phyloP scores from a whole-genome alignment of 2,329 filamentous ascomycete species.

The Aspergillus fumigatiaffinis region DNA sequence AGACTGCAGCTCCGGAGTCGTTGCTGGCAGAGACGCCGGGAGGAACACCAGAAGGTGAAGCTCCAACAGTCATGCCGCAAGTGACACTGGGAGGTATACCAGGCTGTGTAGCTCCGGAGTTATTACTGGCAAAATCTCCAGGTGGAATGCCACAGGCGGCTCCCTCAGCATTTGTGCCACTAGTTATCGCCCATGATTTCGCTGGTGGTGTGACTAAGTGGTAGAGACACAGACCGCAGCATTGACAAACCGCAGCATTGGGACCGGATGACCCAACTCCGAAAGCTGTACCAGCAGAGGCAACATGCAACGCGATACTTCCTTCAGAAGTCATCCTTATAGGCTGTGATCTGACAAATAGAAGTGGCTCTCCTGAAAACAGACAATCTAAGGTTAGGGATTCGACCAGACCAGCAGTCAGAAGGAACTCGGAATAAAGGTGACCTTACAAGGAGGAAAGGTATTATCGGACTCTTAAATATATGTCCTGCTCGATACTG shows the following conservation, averaged over 20 bases:
- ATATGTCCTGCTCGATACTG: too few relatives aligned
- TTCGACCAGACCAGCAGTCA: neutral
- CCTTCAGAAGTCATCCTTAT: neutral
- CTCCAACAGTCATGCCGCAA: neutral
- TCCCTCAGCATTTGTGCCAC: neutral
- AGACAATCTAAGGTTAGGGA: neutral
- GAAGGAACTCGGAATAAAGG: neutral
- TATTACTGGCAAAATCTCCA: neutral
- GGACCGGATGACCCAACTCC: too few relatives aligned
- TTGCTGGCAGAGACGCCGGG: too few relatives aligned
- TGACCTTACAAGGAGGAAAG: too few relatives aligned
- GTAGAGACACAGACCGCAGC: too few relatives aligned
- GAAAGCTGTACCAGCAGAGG: neutral
- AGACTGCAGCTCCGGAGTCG: too few relatives aligned
- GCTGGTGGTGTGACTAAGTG: neutral
- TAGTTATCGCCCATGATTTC: neutral
- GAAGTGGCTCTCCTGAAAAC: neutral
- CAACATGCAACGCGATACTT: neutral
- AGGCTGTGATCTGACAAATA: neutral
- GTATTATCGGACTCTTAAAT: too few relatives aligned
- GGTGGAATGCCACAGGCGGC: neutral
- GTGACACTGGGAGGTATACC: neutral
- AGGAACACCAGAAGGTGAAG: neutral
- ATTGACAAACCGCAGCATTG: too few relatives aligned
- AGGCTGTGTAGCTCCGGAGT: neutral